These are phyloP conservation scores for Fusarium burgessii DNA, from an alignment of 2,329 filamentous ascomycete species.

Conservation along the genomic window DNA sequence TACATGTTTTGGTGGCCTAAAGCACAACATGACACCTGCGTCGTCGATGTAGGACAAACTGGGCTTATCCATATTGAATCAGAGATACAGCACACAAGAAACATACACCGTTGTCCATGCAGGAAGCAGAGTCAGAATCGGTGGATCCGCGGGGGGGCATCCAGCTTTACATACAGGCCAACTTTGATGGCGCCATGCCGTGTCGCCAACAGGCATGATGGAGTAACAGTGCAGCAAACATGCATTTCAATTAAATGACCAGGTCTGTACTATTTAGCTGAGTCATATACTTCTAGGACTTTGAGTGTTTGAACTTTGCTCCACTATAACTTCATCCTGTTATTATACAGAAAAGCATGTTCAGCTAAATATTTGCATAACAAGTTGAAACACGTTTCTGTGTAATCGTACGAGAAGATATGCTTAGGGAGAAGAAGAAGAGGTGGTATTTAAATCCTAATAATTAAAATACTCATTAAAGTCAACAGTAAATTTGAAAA, in stretches of 20 bases:
- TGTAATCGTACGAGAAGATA: background rate
- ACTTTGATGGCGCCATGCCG: slow-evolving; percentile 33
- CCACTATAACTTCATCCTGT: background rate
- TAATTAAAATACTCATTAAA: background rate
- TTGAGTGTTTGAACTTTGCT: background rate
- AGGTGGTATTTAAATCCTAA: too few relatives aligned
- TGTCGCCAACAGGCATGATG: slow-evolving; percentile 38
- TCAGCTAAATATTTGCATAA: background rate
- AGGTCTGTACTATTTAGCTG: background rate
- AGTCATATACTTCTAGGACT: background rate
- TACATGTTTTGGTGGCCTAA: slow-evolving; percentile 15
- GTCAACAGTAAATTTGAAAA: background rate
- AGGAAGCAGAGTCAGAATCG: slow-evolving; percentile 26
- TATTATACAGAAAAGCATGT: background rate
- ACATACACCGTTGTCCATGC: slow-evolving; percentile 34
- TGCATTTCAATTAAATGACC: slow-evolving; percentile 27
- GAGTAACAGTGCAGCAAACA: slow-evolving; percentile 38
- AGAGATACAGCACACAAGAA: slow-evolving; percentile 40
- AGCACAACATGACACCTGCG: slow-evolving; percentile 42
- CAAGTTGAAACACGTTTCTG: background rate
- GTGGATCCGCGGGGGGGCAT: slow-evolving; percentile 24
- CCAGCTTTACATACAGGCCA: slow-evolving; percentile 25
- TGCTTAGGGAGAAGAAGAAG: background rate
- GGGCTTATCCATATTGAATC: slow-evolving; percentile 31
- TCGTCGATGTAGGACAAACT: slow-evolving; percentile 37